A percentile compares a stretch with the other conserved stretches of the same genome.
Conservation (phyloP, 2,329 filamentous ascomycete genomes). For the Colletotrichum spinosum region DNA sequence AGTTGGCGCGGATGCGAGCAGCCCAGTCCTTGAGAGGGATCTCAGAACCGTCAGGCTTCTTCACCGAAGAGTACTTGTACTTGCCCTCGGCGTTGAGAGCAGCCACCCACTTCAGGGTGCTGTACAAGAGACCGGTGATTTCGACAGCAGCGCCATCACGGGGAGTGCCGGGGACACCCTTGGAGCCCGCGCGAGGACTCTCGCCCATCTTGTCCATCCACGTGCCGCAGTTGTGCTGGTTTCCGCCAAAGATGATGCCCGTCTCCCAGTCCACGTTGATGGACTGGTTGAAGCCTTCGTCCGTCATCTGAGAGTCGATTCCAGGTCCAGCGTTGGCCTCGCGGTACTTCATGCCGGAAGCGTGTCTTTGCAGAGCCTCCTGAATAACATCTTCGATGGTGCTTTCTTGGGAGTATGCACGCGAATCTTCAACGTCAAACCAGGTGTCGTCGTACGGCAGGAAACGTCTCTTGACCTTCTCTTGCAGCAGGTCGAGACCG, state of each 20-base stretch:
- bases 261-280: constrained; percentile 92
- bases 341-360: constrained; percentile 88
- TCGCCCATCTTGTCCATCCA: constrained; percentile 99
- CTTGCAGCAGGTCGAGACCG: constrained; percentile 78
- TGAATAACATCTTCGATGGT: constrained; percentile 92
- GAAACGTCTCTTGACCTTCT: constrained; percentile 85
- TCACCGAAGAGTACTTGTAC: constrained; percentile 81
- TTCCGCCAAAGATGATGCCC: constrained; percentile 93
- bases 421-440: constrained; percentile 83
- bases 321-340: constrained; percentile 93
- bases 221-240: constrained; percentile 93
- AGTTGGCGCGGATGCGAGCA: constrained; percentile 81
- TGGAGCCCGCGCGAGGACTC: constrained; percentile 88
- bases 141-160: constrained; percentile 95
- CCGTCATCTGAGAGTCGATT: constrained; percentile 92
- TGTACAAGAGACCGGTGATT: constrained; percentile 94
- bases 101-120: constrained; percentile 84
- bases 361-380: constrained; percentile 92
- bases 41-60: constrained; percentile 66
- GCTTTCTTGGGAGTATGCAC: constrained; percentile 87
- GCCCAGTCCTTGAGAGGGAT: constrained; percentile 87
- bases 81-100: constrained; percentile 74
- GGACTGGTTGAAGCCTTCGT: constrained; percentile 91
- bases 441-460: constrained; percentile 95
- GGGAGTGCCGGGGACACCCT: constrained; percentile 95